Evolutionary conservation across 306 rosid species (phyloP), one percentile per base, ranked within the genome.

Genomic region (Pterocarpus santalinus): DNA sequence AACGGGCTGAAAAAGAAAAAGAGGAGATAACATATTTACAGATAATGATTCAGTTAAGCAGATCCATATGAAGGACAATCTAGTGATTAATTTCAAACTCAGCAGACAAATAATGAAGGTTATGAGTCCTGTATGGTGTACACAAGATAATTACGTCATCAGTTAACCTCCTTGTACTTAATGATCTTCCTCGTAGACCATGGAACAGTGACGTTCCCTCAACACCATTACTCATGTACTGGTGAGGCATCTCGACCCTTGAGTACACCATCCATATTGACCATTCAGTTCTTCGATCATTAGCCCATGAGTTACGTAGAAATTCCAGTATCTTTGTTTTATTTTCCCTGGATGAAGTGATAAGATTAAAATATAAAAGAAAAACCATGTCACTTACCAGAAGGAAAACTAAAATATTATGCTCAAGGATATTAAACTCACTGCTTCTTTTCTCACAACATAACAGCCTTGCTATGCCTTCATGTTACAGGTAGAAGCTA

Each of bases 211-310:
- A 77, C 44, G 81, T 22, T 63, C 89, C 91, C 49, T 89, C 90
- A 43, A 66, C 81, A 51, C 85, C 86, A 69, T 87, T 83, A 66
- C 68, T 86, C 67, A 90, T 55, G 79, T 84, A 83, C 57, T 90
- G 90, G 75, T 87, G 94, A 55, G 98, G 97, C 88, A 91, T 88
- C 85, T 82, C 97, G 79, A 86, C 90, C 83, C 87, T 94, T 69
- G 97, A 91, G 81, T 90, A 84, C 63, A 94, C 94, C 97, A 91
- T 94, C 98, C 97, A 94, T 85, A 92, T 92, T 60, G 97, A 94
- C 91, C 97, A 94, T 72, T 94, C 98, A 81, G 97, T 90, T 86
- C 89, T 89, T 75, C 94, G 91, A 73, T 91, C 98, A 52, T 46
- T 90, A 66, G 90, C 90, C 98, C 97, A 92, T 1, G 87, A 83